These are phyloP conservation scores for Pichia sp. DNA, from an alignment of 1,139 yeast genomes.

Conservation along the genomic window DNA sequence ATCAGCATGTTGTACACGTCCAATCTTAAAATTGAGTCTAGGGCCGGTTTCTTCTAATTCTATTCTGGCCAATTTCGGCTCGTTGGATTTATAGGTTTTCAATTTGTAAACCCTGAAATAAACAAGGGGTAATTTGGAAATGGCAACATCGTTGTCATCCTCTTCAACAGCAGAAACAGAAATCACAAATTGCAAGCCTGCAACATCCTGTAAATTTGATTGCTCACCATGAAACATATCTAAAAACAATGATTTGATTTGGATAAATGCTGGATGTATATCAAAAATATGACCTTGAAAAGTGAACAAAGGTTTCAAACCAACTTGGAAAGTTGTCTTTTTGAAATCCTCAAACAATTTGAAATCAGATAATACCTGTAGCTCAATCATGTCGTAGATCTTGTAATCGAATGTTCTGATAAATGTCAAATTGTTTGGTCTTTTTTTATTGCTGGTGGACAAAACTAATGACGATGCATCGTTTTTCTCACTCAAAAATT, in stretches of 20 bases:
- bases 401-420: conserved; percentile 86
- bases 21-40: conserved; percentile 85
- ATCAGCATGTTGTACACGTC: conserved; percentile 79
- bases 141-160: conserved; percentile 58
- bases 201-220: conserved; percentile 83
- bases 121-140: conserved; percentile 62
- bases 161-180: conserved; percentile 72
- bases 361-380: conserved; percentile 63
- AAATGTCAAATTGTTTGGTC: conserved; percentile 88
- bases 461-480: conserved; percentile 85
- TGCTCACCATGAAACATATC: conserved; percentile 91
- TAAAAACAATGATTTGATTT: conserved; percentile 79
- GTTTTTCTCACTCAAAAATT: conserved; percentile 91
- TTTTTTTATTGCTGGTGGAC: conserved; percentile 78
- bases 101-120: conserved; percentile 88
- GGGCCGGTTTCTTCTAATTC: conserved; percentile 97
- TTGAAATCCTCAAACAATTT: conserved; percentile 79
- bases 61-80: conserved; percentile 88
- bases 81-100: conserved; percentile 68
- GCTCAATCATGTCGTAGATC: conserved; percentile 90
- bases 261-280: conserved; percentile 79
- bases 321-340: conserved; percentile 76
- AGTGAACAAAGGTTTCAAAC: conserved; percentile 90
- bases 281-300: conserved; percentile 94
- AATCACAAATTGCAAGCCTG: conserved; percentile 88